Percentiles rank a stretch among this genome's conserved stretches.
phyloP scores from a whole-genome alignment of 495 filamentous ascomycete genomes.

The Hypoxylon intermedium region DNA sequence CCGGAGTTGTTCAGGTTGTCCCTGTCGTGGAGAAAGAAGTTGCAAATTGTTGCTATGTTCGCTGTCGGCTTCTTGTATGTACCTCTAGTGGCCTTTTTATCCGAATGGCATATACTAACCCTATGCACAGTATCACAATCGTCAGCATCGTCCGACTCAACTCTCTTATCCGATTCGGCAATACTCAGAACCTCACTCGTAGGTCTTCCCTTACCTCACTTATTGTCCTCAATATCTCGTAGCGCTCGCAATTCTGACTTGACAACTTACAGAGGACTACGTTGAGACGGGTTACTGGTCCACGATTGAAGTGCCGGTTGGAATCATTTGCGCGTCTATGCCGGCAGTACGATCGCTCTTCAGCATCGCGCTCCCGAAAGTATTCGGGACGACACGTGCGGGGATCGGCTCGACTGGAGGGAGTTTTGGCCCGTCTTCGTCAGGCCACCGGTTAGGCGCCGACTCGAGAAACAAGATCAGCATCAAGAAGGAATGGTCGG shows the following conservation, averaged over 20 bases:
- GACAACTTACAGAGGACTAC: slow-evolving; percentile 40
- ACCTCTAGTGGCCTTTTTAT: background rate
- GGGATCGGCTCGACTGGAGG: slow-evolving; percentile 18
- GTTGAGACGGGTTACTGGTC: slow-evolving; percentile 52
- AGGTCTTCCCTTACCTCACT: background rate
- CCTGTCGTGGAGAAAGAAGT: slow-evolving; percentile 43
- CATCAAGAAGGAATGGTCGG: slow-evolving; percentile 36
- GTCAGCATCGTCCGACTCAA: slow-evolving; percentile 48
- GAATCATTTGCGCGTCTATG: slow-evolving; percentile 51
- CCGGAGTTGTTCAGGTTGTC: slow-evolving; percentile 45
- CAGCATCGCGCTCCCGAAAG: slow-evolving; percentile 30
- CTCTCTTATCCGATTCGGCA: slow-evolving; percentile 45
- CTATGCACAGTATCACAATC: slow-evolving; percentile 39
- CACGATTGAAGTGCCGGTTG: slow-evolving; percentile 51
- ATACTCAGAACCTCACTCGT: slow-evolving; percentile 48
- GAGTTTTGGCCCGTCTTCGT: slow-evolving; percentile 13
- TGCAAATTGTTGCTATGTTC: slow-evolving; percentile 54
- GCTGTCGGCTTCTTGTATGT: slow-evolving; percentile 50
- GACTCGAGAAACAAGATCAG: slow-evolving; percentile 24
- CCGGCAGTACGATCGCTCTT: slow-evolving; percentile 48
- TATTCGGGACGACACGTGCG: slow-evolving; percentile 35
- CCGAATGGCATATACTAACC: background rate
- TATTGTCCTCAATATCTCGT: background rate
- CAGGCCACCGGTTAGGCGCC: slow-evolving; percentile 14
- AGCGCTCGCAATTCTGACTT: background rate